Conservation (phyloP, 495 filamentous ascomycete genomes). For the Haplographium delicatum region DNA sequence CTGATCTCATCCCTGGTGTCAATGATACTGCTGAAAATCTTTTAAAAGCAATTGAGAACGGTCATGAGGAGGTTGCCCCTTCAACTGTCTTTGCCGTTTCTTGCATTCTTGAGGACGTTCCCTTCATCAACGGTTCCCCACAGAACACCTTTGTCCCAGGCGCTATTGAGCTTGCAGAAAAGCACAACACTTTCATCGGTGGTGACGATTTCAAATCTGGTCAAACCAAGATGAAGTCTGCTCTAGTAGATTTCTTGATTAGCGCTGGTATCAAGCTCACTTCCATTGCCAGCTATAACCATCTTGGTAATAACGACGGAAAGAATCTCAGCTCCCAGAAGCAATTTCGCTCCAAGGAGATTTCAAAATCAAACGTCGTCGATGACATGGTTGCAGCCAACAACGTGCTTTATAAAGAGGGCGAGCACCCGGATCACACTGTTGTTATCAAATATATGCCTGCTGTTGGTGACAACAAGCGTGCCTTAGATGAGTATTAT, state of each 20-base stretch:
- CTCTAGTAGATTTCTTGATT: conserved; percentile 97
- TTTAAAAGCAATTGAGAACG: conserved; percentile 74
- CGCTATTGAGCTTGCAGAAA: conserved; percentile 83
- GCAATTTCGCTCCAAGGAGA: conserved; percentile 99
- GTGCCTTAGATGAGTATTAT: conserved; percentile 97
- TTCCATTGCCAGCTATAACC: conserved; percentile 98
- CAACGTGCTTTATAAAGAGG: conserved; percentile 77
- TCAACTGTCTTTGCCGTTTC: conserved; percentile 96
- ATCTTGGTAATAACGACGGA: conserved; percentile 98
- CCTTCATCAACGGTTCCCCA: conserved; percentile 99
- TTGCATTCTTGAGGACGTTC: conserved; percentile 79
- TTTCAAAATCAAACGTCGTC: conserved; percentile 97
- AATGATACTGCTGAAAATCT: conserved; percentile 97
- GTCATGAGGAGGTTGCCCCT: conserved; percentile 84
- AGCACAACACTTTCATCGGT: conserved; percentile 84
- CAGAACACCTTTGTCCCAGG: conserved; percentile 99
- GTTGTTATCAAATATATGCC: conserved; percentile 99
- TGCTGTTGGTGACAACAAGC: conserved; percentile 98
- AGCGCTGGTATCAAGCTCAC: conserved; percentile 98
- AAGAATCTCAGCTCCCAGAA: conserved; percentile 96
- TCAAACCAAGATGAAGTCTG: conserved; percentile 99
- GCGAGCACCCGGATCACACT: conserved; percentile 84
- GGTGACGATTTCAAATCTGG: conserved; percentile 99
- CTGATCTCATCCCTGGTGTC: conserved; percentile 79
- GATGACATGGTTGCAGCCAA: conserved; percentile 99